phyloP scores from a whole-genome alignment of 169 alveolate genomes.

The Pseudocohnilembus persalinus region DNA sequence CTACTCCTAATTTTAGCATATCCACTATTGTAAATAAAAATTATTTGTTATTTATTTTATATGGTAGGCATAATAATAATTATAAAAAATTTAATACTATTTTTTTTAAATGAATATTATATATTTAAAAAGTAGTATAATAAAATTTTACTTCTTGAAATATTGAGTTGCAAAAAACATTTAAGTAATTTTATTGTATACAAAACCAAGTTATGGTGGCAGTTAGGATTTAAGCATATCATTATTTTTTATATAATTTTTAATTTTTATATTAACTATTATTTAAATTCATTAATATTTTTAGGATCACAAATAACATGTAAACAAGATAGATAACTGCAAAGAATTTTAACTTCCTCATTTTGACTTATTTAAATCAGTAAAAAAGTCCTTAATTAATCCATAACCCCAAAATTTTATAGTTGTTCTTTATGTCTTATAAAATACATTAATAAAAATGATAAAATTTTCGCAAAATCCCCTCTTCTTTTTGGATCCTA shows the following conservation, averaged over 20 bases:
- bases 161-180: too few species aligned
- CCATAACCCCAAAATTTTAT: too few species aligned
- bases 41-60: too few species aligned
- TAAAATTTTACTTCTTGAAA: too few species aligned
- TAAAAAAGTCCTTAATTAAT: too few species aligned
- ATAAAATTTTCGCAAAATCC: background rate
- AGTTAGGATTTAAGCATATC: background rate
- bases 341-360: background rate
- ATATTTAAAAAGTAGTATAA: too few species aligned
- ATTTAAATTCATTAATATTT: too few species aligned
- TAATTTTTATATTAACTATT: too few species aligned
- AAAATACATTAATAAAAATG: background rate
- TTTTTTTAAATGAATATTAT: too few species aligned
- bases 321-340: background rate
- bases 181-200: background rate
- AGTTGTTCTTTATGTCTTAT: background rate
- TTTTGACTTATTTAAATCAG: background rate
- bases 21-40: background rate
- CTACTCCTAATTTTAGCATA: background rate
- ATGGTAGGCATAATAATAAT: too few species aligned
- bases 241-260: too few species aligned
- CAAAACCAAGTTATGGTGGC: background rate
- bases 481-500: background rate
- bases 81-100: too few species aligned
- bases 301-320: background rate